These are phyloP conservation scores for Microbotryum intermedium DNA, from an alignment of 1,284 basidiomycete genomes.

Conservation along the genomic window DNA sequence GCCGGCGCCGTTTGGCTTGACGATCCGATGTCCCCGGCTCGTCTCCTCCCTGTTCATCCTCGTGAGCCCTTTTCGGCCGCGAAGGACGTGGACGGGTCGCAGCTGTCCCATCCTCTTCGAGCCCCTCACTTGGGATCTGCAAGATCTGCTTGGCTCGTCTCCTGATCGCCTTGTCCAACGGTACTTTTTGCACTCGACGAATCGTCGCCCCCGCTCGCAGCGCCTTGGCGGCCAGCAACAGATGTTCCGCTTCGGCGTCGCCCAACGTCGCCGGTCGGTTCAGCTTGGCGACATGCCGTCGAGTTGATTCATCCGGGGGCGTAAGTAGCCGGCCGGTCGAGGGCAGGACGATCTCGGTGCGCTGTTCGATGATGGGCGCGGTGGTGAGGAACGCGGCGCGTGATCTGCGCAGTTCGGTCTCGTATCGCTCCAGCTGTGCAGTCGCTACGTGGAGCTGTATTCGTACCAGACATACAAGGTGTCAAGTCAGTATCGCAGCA, in stretches of 20 bases:
- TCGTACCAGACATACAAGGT: neutral
- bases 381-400: slow-evolving; percentile 18
- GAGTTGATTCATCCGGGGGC: neutral
- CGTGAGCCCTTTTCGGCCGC: no score
- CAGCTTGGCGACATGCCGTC: neutral
- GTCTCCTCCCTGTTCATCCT: no score
- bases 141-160: slow-evolving; percentile 8
- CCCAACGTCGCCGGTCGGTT: slow-evolving; percentile 32
- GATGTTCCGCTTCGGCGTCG: slow-evolving; percentile 42
- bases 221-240: slow-evolving; percentile 39
- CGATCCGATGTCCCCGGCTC: no score
- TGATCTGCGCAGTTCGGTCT: slow-evolving; percentile 17
- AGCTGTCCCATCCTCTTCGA: neutral
- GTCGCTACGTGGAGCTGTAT: slow-evolving; percentile 19
- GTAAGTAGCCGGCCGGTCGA: neutral
- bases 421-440: slow-evolving; percentile 2
- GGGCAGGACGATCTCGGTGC: slow-evolving; percentile 6
- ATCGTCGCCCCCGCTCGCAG: slow-evolving; percentile 9
- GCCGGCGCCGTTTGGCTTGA: no score
- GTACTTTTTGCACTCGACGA: slow-evolving; percentile 17
- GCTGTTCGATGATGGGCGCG: slow-evolving; percentile 14
- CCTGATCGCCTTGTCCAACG: slow-evolving; percentile 5
- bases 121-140: neutral
- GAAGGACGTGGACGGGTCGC: no score
- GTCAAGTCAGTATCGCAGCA: neutral